phyloP scores from a whole-genome alignment of 2,329 filamentous ascomycete species.

The Aspergillus flavus region DNA sequence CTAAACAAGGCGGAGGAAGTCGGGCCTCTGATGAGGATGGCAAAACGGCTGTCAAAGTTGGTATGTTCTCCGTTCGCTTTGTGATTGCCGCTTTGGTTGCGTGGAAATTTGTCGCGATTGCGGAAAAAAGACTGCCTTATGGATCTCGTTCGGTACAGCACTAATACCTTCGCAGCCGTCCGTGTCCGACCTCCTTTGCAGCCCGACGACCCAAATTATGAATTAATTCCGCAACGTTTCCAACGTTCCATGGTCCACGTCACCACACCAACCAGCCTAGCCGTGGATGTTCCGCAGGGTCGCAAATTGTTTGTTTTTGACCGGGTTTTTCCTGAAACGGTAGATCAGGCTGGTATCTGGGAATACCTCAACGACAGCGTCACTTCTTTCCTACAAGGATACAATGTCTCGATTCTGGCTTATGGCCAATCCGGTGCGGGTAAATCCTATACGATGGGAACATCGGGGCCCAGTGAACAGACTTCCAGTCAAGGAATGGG shows the following conservation, averaged over 20 bases:
- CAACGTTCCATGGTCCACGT: slow-evolving; percentile 91
- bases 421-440: slow-evolving; percentile 97
- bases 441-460: slow-evolving; percentile 99
- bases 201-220: slow-evolving; percentile 84
- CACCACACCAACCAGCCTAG: slow-evolving; percentile 78
- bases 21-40: slow-evolving; percentile 86
- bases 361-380: slow-evolving; percentile 92
- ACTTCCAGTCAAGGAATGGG: slow-evolving; percentile 68
- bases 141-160: slow-evolving; percentile 7
- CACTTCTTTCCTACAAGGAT: slow-evolving; percentile 86
- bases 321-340: slow-evolving; percentile 82
- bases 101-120: slow-evolving; percentile 2
- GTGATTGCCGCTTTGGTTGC: background rate
- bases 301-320: slow-evolving; percentile 97
- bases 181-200: slow-evolving; percentile 87
- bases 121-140: slow-evolving; percentile 5
- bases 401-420: slow-evolving; percentile 96
- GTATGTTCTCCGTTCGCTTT: slow-evolving; percentile 59
- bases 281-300: slow-evolving; percentile 88
- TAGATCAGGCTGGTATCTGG: slow-evolving; percentile 88
- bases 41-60: slow-evolving; percentile 93
- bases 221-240: slow-evolving; percentile 93
- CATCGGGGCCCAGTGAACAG: slow-evolving; percentile 80
- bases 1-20: slow-evolving; percentile 74
- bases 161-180: slow-evolving; percentile 64